phyloP scores from a whole-genome alignment of 768 basidiomycete species.

The Boletellus emodensis region DNA sequence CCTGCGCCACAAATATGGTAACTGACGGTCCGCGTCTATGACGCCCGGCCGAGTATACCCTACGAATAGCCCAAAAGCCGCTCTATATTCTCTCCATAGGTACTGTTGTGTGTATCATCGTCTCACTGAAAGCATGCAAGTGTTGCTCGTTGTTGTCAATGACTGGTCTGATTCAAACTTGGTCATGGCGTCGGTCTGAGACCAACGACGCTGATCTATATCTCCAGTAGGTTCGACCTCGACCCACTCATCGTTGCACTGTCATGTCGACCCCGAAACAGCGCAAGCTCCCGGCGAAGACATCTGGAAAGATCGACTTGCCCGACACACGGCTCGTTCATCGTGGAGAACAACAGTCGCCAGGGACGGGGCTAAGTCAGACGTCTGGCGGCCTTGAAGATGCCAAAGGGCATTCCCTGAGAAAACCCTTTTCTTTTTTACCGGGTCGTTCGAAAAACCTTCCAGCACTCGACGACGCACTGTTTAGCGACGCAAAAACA shows the following conservation, averaged over 20 bases:
- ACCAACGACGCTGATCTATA: neutral
- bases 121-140: neutral
- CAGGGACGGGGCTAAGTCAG: neutral
- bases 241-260: neutral
- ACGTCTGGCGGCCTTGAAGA: slow-evolving; percentile 9
- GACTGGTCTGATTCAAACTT: slow-evolving; percentile 15
- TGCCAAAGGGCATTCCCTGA: slow-evolving; percentile 1
- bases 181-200: slow-evolving; percentile 3
- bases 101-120: slow-evolving; percentile 1
- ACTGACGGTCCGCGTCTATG: slow-evolving; percentile 19
- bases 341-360: neutral
- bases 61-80: slow-evolving; percentile 19
- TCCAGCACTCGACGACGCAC: slow-evolving; percentile 18
- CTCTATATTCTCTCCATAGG: slow-evolving; percentile 14
- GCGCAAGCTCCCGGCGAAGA: neutral
- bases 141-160: neutral
- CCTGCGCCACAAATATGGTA: slow-evolving; percentile 75
- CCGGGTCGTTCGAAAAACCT: slow-evolving; percentile 7
- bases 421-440: slow-evolving; percentile 14
- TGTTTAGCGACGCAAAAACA: slow-evolving; percentile 25
- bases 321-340: slow-evolving; percentile 1
- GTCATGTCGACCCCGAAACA: slow-evolving; percentile 14
- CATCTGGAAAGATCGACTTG: neutral
- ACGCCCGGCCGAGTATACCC: slow-evolving; percentile 20
- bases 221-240: neutral